A percentile compares a stretch with the other conserved stretches of the same genome.
phyloP scores from a whole-genome alignment of 2,329 filamentous ascomycete species.

The Dactylellina parvicollis region DNA sequence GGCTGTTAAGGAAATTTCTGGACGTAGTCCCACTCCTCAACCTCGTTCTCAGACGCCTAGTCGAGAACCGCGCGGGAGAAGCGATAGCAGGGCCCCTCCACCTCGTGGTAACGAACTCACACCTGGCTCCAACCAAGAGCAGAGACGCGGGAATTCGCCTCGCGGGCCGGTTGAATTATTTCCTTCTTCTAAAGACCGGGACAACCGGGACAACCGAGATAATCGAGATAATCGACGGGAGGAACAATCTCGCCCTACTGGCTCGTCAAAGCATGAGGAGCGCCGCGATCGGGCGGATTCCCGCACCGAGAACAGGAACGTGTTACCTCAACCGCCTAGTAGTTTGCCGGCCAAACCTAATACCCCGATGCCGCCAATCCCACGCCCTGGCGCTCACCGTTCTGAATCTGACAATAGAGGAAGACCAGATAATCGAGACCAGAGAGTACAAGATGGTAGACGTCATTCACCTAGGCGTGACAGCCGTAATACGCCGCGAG shows the following conservation, averaged over 20 bases:
- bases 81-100: slow-evolving; percentile 38
- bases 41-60: slow-evolving; percentile 34
- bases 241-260: slow-evolving; percentile 17
- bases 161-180: slow-evolving; percentile 34
- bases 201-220: slow-evolving; percentile 7
- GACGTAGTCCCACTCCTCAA: slow-evolving; percentile 39
- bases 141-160: slow-evolving; percentile 38
- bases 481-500: slow-evolving; percentile 11
- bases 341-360: slow-evolving; percentile 51
- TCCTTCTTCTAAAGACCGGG: slow-evolving; percentile 36
- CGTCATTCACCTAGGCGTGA: slow-evolving; percentile 35
- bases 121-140: slow-evolving; percentile 32
- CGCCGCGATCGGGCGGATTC: slow-evolving; percentile 47
- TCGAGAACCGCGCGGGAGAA: slow-evolving; percentile 41
- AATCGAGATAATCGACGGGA: slow-evolving; percentile 24
- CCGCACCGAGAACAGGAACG: slow-evolving; percentile 26
- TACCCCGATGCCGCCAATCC: slow-evolving; percentile 47
- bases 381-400: slow-evolving; percentile 38
- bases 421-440: slow-evolving; percentile 32
- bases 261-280: slow-evolving; percentile 39
- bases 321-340: slow-evolving; percentile 46
- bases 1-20: slow-evolving; percentile 35
- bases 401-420: slow-evolving; percentile 38
- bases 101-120: slow-evolving; percentile 33
- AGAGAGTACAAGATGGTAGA: slow-evolving; percentile 12